Percentiles rank a stretch among this genome's conserved stretches.
Conservation (phyloP, 345 rosid genomes). For the Syzygium aqueum region DNA sequence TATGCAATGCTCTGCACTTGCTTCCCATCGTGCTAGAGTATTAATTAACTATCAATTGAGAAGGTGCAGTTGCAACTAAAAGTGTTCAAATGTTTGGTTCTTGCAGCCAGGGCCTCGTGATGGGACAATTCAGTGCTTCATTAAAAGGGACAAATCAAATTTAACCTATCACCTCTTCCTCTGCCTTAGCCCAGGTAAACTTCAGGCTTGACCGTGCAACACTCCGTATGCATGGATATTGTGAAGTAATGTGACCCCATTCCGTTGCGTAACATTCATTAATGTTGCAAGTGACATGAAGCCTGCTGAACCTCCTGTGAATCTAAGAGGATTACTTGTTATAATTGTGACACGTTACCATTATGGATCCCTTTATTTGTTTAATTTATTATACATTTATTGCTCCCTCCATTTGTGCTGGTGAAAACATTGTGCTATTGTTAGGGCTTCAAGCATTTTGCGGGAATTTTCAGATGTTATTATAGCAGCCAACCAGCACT, state of each 20-base stretch:
- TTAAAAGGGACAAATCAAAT: constrained; percentile 87
- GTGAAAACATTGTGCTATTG: neutral
- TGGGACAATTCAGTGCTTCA: constrained; percentile 85
- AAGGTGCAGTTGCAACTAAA: neutral
- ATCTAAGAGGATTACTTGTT: neutral
- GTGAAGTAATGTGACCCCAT: neutral
- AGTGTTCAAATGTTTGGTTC: constrained; percentile 2
- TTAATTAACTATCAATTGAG: neutral
- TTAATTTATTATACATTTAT: neutral
- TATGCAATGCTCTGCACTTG: neutral
- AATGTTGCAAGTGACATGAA: neutral
- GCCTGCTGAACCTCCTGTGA: neutral
- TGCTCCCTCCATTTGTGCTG: neutral
- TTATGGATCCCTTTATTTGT: neutral
- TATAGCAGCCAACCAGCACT: neutral
- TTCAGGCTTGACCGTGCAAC: neutral
- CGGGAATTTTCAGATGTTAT: neutral
- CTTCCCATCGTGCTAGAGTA: neutral
- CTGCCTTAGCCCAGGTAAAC: constrained; percentile 86
- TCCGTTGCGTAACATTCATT: neutral
- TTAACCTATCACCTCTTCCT: constrained; percentile 85
- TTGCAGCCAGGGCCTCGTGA: constrained; percentile 88
- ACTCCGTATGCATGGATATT: neutral
- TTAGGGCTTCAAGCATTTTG: neutral
- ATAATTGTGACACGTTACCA: neutral